These are phyloP conservation scores for Fusarium buharicum DNA, from an alignment of 2,329 filamentous ascomycete genomes.

Conservation along the genomic window DNA sequence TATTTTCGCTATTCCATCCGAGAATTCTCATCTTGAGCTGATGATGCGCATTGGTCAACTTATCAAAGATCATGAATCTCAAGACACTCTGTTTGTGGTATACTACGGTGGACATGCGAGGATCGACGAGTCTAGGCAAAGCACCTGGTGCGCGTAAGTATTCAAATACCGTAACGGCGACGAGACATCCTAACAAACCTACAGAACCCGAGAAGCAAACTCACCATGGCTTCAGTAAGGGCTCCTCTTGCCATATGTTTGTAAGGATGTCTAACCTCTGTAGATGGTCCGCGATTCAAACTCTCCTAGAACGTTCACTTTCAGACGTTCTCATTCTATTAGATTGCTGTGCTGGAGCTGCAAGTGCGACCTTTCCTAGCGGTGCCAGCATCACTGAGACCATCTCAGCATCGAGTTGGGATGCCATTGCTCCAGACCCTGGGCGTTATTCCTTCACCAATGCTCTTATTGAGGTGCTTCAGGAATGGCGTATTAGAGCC, in stretches of 20 bases:
- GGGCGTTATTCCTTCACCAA: conserved; percentile 70
- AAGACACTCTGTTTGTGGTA: conserved; percentile 66
- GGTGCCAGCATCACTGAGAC: conserved; percentile 70
- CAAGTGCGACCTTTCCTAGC: conserved; percentile 67
- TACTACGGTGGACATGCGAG: conserved; percentile 70
- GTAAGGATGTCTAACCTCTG: conserved; percentile 8
- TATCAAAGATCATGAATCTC: conserved; percentile 66
- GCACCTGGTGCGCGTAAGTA: conserved; percentile 69
- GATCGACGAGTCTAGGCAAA: conserved; percentile 69
- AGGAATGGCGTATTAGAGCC: conserved; percentile 64
- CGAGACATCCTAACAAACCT: conserved; percentile 15
- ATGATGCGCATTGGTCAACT: conserved; percentile 67
- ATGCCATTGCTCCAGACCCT: conserved; percentile 68
- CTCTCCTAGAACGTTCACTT: conserved; percentile 64
- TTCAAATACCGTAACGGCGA: background rate
- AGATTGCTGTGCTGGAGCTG: conserved; percentile 69
- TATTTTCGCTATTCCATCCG: conserved; percentile 67
- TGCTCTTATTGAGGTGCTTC: conserved; percentile 67
- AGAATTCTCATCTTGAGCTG: conserved; percentile 67
- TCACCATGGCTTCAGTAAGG: conserved; percentile 67
- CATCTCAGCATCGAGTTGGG: conserved; percentile 71
- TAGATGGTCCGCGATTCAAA: conserved; percentile 70
- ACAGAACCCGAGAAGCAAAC: conserved; percentile 60
- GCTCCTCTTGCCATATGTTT: background rate
- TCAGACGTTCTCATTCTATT: conserved; percentile 68